A percentile compares a stretch with the other conserved stretches of the same genome.
These are phyloP conservation scores for Schizochytrium sp. DNA, from an alignment of 108 stramenopile genomes.

Conservation along the genomic window DNA sequence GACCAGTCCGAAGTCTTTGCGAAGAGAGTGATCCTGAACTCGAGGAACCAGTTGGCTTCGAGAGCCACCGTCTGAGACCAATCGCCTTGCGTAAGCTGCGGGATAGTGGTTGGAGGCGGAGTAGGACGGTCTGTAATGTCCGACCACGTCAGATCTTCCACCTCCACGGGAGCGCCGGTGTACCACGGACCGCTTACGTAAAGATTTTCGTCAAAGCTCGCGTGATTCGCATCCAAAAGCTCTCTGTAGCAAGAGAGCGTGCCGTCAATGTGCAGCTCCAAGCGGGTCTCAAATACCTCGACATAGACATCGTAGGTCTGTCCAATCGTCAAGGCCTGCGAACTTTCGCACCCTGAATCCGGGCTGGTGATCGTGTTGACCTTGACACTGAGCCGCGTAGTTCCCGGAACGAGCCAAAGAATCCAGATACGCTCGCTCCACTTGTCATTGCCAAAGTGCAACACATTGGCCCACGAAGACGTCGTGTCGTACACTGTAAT, in stretches of 20 bases:
- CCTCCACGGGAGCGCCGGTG: not conserved
- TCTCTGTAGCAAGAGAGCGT: not conserved
- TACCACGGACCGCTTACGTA: not conserved
- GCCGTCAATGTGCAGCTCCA: not conserved
- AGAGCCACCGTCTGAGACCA: not conserved
- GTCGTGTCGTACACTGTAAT: not conserved
- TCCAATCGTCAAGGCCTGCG: not conserved
- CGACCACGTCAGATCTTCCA: not conserved
- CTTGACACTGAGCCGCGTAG: not conserved
- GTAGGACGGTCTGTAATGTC: not conserved
- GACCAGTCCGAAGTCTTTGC: not conserved
- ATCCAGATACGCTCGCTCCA: not conserved
- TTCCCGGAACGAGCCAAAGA: not conserved
- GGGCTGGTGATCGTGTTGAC: not conserved
- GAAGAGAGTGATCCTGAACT: not conserved
- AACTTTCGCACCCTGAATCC: not conserved
- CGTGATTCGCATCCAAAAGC: not conserved
- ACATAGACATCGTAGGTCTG: not conserved
- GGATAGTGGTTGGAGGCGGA: not conserved
- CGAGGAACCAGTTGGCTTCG: not conserved
- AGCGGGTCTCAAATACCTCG: not conserved
- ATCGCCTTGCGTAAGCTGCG: not conserved
- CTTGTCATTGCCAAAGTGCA: not conserved
- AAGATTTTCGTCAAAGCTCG: not conserved
- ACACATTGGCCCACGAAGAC: not conserved